Conservation (phyloP, 2,329 filamentous ascomycete species). For the Grosmannia huntii region DNA sequence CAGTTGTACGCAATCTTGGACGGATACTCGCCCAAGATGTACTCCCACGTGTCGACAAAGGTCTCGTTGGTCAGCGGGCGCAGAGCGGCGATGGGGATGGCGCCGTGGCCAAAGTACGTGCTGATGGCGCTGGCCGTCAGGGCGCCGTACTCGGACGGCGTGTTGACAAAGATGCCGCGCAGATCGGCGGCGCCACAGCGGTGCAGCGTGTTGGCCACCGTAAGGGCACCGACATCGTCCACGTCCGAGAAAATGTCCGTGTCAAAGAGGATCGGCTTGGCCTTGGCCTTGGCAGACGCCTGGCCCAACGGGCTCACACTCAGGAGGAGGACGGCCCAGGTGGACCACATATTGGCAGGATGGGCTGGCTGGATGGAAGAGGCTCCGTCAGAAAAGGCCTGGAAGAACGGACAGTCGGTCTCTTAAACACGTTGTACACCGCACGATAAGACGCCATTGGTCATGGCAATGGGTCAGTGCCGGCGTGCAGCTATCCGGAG, state of each 20-base stretch:
- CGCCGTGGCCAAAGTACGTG: constrained; percentile 24
- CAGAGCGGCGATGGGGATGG: constrained; percentile 24
- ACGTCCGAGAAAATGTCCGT: constrained; percentile 34
- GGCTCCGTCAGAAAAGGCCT: too few relatives aligned
- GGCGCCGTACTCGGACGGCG: constrained; percentile 27
- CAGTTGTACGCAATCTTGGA: constrained; percentile 32
- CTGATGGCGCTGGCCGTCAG: constrained; percentile 27
- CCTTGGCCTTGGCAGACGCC: background rate
- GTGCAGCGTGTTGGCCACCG: constrained; percentile 4
- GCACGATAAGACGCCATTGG: background rate
- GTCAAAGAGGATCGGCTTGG: constrained; percentile 30
- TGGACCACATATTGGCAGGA: background rate
- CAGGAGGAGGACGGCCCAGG: background rate
- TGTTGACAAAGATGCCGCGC: constrained; percentile 28
- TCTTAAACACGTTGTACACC: too few relatives aligned
- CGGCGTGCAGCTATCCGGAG: background rate
- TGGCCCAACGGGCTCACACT: background rate
- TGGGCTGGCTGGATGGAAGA: background rate
- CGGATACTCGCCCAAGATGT: constrained; percentile 27
- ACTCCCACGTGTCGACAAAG: constrained; percentile 27
- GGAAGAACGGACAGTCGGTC: too few relatives aligned
- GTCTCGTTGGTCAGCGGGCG: constrained; percentile 27
- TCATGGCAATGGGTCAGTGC: background rate
- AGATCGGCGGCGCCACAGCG: constrained; percentile 15
- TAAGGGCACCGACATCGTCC: constrained; percentile 20